A percentile compares a stretch with the other conserved stretches of the same genome.
These are phyloP conservation scores for Metschnikowia baotianmanensis DNA, from an alignment of 805 yeast genomes.

Conservation along the genomic window DNA sequence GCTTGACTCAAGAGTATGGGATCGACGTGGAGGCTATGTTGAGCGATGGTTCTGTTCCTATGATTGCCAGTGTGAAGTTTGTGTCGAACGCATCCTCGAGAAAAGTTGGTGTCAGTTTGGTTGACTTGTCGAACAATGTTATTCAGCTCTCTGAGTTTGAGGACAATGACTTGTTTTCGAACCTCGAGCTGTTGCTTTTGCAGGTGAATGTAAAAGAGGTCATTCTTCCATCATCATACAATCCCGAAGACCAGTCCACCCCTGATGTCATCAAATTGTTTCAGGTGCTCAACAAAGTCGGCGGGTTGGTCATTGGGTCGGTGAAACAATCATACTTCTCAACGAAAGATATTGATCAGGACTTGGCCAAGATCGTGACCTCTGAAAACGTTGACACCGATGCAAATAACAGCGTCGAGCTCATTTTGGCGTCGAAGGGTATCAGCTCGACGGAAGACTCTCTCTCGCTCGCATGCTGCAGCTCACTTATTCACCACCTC, in stretches of 20 bases:
- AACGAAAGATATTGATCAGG: slow-evolving; percentile 71
- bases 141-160: slow-evolving; percentile 76
- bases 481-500: slow-evolving; percentile 69
- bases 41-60: slow-evolving; percentile 39
- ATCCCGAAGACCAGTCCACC: slow-evolving; percentile 35
- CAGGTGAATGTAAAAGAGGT: slow-evolving; percentile 91
- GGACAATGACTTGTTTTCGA: slow-evolving; percentile 86
- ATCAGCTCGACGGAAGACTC: slow-evolving; percentile 43
- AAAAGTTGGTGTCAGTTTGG: slow-evolving; percentile 73
- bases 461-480: slow-evolving; percentile 58
- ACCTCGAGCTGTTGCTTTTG: slow-evolving; percentile 79
- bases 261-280: slow-evolving; percentile 61
- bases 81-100: slow-evolving; percentile 36
- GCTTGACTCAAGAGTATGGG: slow-evolving; percentile 34
- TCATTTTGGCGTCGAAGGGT: slow-evolving; percentile 55
- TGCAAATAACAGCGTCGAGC: slow-evolving; percentile 32
- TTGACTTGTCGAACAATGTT: slow-evolving; percentile 65
- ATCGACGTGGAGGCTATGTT: slow-evolving; percentile 62
- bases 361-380: slow-evolving; percentile 65
- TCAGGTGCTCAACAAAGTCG: slow-evolving; percentile 68
- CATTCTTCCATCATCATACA: slow-evolving; percentile 50
- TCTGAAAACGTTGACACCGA: slow-evolving; percentile 26
- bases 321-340: slow-evolving; percentile 56
- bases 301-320: slow-evolving; percentile 69
- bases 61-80: slow-evolving; percentile 40